Percentiles rank a stretch among this genome's conserved stretches.
Conservation (phyloP, 176 grass and related monocot genomes). For the Musa troglodytarum region DNA sequence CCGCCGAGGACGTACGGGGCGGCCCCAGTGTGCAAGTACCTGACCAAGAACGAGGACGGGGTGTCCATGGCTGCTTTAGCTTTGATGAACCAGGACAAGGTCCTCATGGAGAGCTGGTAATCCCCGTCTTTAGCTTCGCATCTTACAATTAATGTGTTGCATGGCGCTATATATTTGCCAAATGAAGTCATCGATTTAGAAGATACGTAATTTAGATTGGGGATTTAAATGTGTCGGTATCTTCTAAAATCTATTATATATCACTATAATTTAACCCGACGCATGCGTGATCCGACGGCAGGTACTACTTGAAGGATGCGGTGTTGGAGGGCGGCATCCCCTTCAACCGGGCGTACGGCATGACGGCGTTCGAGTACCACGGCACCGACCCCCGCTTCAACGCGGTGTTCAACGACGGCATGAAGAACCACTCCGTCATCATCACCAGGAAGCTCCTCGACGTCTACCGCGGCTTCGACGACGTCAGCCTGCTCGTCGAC, state of each 20-base stretch:
- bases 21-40: slow-evolving; percentile 68
- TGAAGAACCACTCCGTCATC: slow-evolving; percentile 83
- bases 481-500: slow-evolving; percentile 47
- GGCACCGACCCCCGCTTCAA: slow-evolving; percentile 77
- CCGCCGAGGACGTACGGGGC: slow-evolving; percentile 35
- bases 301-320: slow-evolving; percentile 78
- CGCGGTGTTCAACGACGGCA: slow-evolving; percentile 87
- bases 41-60: slow-evolving; percentile 77
- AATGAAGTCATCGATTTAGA: too few relatives aligned
- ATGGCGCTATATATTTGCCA: neutral
- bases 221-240: too few relatives aligned
- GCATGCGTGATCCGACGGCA: neutral
- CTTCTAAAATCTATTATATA: too few relatives aligned
- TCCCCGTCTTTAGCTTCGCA: neutral
- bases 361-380: slow-evolving; percentile 86
- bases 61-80: slow-evolving; percentile 75
- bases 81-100: slow-evolving; percentile 96
- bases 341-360: slow-evolving; percentile 92
- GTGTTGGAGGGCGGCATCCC: slow-evolving; percentile 82
- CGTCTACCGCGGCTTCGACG: slow-evolving; percentile 60
- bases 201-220: too few relatives aligned
- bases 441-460: slow-evolving; percentile 85
- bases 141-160: neutral
- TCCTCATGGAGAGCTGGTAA: slow-evolving; percentile 98
- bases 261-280: too few relatives aligned